Percentiles rank a stretch among this genome's conserved stretches.
Conservation (phyloP, 2,329 filamentous ascomycete genomes). For the Capronia coronata region DNA sequence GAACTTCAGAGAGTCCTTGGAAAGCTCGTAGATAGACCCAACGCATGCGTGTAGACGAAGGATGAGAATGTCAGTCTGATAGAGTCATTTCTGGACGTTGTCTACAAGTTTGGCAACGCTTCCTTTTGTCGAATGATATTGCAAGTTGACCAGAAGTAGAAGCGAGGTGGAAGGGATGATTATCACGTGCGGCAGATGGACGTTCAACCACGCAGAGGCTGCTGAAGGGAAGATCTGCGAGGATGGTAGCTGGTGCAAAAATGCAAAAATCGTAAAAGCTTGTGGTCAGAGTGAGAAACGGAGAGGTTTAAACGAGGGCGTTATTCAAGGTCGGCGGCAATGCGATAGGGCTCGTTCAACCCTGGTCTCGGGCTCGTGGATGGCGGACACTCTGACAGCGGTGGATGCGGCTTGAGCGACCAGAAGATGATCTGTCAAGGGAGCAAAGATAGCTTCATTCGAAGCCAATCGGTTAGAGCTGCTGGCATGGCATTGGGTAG, state of each 20-base stretch:
- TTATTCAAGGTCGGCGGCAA: neutral
- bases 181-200: neutral
- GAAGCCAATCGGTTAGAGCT: slow-evolving; percentile 1
- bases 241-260: neutral
- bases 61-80: neutral
- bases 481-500: neutral
- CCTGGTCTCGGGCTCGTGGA: neutral
- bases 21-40: neutral
- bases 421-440: neutral
- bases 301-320: neutral
- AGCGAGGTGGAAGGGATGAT: neutral
- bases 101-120: too few relatives aligned
- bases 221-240: slow-evolving; percentile 1
- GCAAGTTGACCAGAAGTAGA: neutral
- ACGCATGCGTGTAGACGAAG: neutral
- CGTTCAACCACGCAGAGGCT: neutral
- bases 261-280: neutral
- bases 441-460: slow-evolving; percentile 1
- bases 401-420: neutral
- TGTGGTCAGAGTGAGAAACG: neutral
- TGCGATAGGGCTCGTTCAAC: neutral
- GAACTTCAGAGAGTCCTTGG: neutral
- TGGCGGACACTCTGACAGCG: neutral
- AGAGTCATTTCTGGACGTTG: too few relatives aligned
- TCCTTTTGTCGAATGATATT: neutral